Percentiles rank a stretch among this genome's conserved stretches.
phyloP scores from a whole-genome alignment of 148 eudicot genomes.

The Chenopodium berlandieri region DNA sequence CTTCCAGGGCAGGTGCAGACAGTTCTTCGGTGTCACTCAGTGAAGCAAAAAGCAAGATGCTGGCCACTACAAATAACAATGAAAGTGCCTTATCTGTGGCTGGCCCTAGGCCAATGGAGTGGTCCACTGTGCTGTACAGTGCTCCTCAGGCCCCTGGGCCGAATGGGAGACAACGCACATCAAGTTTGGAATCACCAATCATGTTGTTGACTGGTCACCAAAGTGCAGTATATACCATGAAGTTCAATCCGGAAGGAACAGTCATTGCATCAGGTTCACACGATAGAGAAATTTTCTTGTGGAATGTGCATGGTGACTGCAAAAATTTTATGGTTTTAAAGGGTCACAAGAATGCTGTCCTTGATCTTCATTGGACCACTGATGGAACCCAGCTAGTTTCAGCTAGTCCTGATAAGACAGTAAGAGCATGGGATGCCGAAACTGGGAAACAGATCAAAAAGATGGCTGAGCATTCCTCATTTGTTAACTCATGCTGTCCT shows the following conservation, averaged over 20 bases:
- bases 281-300: constrained; percentile 78
- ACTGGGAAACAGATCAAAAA: constrained; percentile 90
- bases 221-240: constrained; percentile 87
- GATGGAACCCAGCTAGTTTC: constrained; percentile 89
- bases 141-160: constrained; percentile 63
- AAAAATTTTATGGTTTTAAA: constrained; percentile 65
- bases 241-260: constrained; percentile 88
- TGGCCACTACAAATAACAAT: constrained; percentile 37
- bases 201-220: constrained; percentile 89
- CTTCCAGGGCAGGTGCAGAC: neutral
- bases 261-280: constrained; percentile 91
- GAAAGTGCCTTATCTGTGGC: constrained; percentile 80
- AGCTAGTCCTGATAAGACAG: constrained; percentile 88
- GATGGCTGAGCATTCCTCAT: constrained; percentile 84
- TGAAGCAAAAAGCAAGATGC: constrained; percentile 46
- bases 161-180: constrained; percentile 79
- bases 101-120: constrained; percentile 83
- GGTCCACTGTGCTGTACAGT: constrained; percentile 54
- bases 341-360: constrained; percentile 94
- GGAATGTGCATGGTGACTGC: constrained; percentile 53
- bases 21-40: neutral
- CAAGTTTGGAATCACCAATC: constrained; percentile 90
- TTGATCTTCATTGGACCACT: constrained; percentile 93
- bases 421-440: constrained; percentile 96
- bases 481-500: constrained; percentile 89